Conservation (phyloP, 192 early-diverging fungal species). For the Chytriomyces confervae region DNA sequence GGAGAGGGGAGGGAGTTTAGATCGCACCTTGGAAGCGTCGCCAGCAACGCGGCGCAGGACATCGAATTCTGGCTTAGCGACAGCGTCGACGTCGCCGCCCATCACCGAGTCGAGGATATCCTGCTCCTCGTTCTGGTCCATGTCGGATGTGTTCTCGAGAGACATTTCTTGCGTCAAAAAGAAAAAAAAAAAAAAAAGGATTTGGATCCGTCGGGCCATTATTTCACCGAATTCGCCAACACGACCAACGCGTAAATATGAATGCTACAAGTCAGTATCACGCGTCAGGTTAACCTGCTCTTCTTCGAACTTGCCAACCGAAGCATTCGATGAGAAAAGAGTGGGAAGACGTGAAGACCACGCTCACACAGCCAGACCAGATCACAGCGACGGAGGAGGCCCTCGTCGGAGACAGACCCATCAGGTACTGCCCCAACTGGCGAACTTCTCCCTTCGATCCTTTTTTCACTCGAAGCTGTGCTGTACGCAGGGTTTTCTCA, state of each 20-base stretch:
- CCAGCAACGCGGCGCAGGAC: constrained; percentile 17
- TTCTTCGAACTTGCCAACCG: too few species aligned
- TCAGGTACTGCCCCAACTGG: neutral
- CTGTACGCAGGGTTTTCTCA: constrained; percentile 5
- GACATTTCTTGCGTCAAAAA: neutral
- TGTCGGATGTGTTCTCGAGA: neutral
- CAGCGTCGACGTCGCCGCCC: constrained; percentile 9
- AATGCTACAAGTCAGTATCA: too few species aligned
- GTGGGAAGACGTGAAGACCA: neutral
- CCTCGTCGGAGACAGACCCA: neutral
- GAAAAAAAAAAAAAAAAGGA: neutral
- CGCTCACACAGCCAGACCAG: neutral
- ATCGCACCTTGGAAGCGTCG: constrained; percentile 15
- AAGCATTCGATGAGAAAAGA: neutral
- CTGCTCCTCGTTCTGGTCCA: constrained; percentile 22
- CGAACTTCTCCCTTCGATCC: neutral
- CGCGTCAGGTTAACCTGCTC: too few species aligned
- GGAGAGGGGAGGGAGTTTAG: too few species aligned
- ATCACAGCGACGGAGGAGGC: neutral
- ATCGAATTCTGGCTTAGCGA: constrained; percentile 18
- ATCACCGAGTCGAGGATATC: constrained; percentile 25
- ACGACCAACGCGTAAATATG: too few species aligned
- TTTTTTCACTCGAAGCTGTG: neutral
- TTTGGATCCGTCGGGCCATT: constrained; percentile 4
- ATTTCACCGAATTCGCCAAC: neutral